A percentile compares a stretch with the other conserved stretches of the same genome.
Evolutionary conservation across 2,329 filamentous ascomycete species (phyloP).

Genomic region (Xylariomycetidae sp.): DNA sequence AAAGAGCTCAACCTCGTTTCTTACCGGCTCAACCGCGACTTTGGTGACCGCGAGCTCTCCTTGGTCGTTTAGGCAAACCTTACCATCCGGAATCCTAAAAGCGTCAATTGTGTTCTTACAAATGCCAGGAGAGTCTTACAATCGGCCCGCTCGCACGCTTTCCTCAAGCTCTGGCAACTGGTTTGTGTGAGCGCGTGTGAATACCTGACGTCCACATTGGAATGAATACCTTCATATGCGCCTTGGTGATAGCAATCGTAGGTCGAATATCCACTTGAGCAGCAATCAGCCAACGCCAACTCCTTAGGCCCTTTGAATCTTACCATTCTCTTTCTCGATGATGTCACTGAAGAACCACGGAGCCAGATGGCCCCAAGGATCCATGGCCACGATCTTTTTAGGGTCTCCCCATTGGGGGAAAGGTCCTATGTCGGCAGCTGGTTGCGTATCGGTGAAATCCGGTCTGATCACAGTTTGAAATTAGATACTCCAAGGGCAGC

Average conservation of each 20-base stretch:
- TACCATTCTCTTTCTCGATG: constrained; percentile 69
- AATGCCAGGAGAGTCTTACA: constrained; percentile 42
- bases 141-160: constrained; percentile 72
- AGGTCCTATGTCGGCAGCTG: constrained; percentile 81
- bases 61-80: constrained; percentile 78
- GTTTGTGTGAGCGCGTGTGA: constrained; percentile 10
- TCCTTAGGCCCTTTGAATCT: too few species aligned
- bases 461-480: too few species aligned
- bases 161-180: constrained; percentile 86
- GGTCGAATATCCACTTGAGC: constrained; percentile 81
- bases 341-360: constrained; percentile 78
- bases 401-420: constrained; percentile 85
- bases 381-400: constrained; percentile 97
- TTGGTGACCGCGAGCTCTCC: constrained; percentile 94
- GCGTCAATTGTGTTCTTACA: too few species aligned
- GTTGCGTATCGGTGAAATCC: constrained; percentile 79
- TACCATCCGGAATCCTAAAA: constrained; percentile 66
- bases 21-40: constrained; percentile 88
- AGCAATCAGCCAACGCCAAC: too few species aligned
- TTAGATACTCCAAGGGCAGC: too few species aligned
- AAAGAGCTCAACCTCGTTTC: too few species aligned
- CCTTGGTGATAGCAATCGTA: constrained; percentile 86
- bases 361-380: constrained; percentile 83
- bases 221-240: constrained; percentile 71
- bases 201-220: not conserved